A percentile compares a stretch with the other conserved stretches of the same genome.
These are phyloP conservation scores for Mycosphaerella arachidis DNA, from an alignment of 2,329 filamentous ascomycete species.

Conservation along the genomic window DNA sequence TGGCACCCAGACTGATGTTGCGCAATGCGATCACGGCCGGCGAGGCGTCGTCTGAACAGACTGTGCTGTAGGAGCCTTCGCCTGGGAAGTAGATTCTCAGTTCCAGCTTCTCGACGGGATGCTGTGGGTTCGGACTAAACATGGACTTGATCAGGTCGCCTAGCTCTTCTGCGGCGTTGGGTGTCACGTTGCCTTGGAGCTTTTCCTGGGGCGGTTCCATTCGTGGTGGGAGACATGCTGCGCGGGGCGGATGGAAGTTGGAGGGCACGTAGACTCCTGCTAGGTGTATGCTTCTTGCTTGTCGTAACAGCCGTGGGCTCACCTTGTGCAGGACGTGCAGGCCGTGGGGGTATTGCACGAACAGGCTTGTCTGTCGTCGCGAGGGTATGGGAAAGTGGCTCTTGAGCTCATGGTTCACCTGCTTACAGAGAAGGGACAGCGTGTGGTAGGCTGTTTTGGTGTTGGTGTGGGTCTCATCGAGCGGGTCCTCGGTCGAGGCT, in stretches of 20 bases:
- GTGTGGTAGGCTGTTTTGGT: slow-evolving; percentile 17
- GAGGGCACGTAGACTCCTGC: slow-evolving; percentile 35
- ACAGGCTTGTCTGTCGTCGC: slow-evolving; percentile 35
- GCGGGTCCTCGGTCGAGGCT: slow-evolving; percentile 5
- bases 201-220: slow-evolving; percentile 4
- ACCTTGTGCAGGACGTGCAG: slow-evolving; percentile 37
- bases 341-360: slow-evolving; percentile 39
- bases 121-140: slow-evolving; percentile 25
- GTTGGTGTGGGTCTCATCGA: slow-evolving; percentile 8
- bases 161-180: slow-evolving; percentile 31
- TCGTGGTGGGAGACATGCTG: slow-evolving; percentile 15
- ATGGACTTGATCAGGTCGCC: slow-evolving; percentile 32
- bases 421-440: slow-evolving; percentile 26
- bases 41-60: slow-evolving; percentile 38
- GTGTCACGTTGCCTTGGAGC: slow-evolving; percentile 18
- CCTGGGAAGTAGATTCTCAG: slow-evolving; percentile 40
- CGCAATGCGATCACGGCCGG: slow-evolving; percentile 36
- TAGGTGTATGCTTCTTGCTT: slow-evolving; percentile 39
- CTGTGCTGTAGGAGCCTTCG: slow-evolving; percentile 33
- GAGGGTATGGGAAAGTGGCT: slow-evolving; percentile 32
- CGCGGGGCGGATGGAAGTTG: slow-evolving; percentile 16
- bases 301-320: slow-evolving; percentile 39
- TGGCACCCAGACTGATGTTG: slow-evolving; percentile 36
- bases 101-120: slow-evolving; percentile 33
- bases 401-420: slow-evolving; percentile 35